A percentile compares a stretch with the other conserved stretches of the same genome.
Conservation (phyloP, 2,329 filamentous ascomycete genomes). For the Camillea tinctor region DNA sequence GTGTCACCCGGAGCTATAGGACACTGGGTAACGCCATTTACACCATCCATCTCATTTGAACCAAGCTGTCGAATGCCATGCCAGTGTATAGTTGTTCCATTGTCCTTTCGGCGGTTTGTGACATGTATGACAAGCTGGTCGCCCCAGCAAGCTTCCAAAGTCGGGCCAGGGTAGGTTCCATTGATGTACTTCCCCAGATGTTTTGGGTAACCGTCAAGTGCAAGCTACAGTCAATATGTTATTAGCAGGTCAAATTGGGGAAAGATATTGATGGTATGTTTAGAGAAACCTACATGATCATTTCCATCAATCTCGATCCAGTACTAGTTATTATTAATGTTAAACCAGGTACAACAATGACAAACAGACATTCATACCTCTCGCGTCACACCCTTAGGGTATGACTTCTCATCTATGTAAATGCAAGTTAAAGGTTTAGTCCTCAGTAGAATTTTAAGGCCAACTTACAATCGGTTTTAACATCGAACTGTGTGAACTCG, state of each 20-base stretch:
- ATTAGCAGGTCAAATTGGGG: neutral
- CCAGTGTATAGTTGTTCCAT: conserved; percentile 37
- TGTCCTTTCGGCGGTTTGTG: conserved; percentile 20
- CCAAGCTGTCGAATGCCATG: conserved; percentile 34
- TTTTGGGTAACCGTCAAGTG: conserved; percentile 15
- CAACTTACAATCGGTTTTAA: conserved; percentile 16
- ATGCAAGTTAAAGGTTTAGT: neutral
- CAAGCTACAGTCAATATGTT: conserved; percentile 3
- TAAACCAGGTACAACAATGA: neutral
- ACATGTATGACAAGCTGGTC: conserved; percentile 29
- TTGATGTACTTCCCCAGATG: conserved; percentile 23
- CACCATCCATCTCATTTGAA: conserved; percentile 34
- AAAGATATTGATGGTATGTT: neutral
- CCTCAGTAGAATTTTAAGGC: neutral
- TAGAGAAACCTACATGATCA: conserved; percentile 4
- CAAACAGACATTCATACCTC: conserved; percentile 3
- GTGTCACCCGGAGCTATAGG: conserved; percentile 49
- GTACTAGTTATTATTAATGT: conserved; percentile 6
- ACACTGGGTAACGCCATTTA: conserved; percentile 45
- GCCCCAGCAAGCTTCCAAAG: conserved; percentile 31
- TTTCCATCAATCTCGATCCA: conserved; percentile 15
- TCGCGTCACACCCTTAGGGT: conserved; percentile 7
- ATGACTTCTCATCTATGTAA: conserved; percentile 7
- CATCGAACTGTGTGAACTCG: conserved; percentile 14
- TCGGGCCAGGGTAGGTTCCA: conserved; percentile 25